phyloP scores from a whole-genome alignment of 2,329 filamentous ascomycete species.

The Penicillium brasilianum region DNA sequence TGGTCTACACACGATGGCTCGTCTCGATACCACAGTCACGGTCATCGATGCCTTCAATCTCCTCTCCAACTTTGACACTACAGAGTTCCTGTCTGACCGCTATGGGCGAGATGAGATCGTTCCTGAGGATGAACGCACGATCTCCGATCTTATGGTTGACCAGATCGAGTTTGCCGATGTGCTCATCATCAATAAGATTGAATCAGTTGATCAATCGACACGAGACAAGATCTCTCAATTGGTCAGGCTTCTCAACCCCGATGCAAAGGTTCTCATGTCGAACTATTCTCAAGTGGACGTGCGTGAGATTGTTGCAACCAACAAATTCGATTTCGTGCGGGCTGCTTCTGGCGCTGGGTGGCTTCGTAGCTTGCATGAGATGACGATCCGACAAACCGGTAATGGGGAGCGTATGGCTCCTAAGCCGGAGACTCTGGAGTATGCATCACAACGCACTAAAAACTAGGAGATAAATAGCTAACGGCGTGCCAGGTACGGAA shows the following conservation, averaged over 20 bases:
- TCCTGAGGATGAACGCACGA: conserved; percentile 72
- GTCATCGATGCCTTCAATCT: conserved; percentile 76
- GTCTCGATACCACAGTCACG: conserved; percentile 72
- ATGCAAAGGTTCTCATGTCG: conserved; percentile 67
- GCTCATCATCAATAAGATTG: conserved; percentile 72
- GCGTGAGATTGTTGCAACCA: conserved; percentile 67
- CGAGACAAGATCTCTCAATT: conserved; percentile 58
- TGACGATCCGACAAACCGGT: conserved; percentile 65
- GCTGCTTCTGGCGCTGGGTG: conserved; percentile 71
- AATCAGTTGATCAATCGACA: conserved; percentile 60
- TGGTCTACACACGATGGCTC: conserved; percentile 68
- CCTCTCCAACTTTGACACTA: conserved; percentile 72
- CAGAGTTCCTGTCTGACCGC: conserved; percentile 68
- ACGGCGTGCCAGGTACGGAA: conserved; percentile 59
- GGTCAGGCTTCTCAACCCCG: conserved; percentile 67
- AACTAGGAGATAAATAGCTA: background rate
- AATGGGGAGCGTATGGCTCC: conserved; percentile 63
- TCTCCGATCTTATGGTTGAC: conserved; percentile 76
- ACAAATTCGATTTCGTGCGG: conserved; percentile 67
- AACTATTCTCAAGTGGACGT: conserved; percentile 66
- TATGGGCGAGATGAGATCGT: conserved; percentile 64
- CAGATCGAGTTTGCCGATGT: conserved; percentile 80
- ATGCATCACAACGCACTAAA: conserved; percentile 24
- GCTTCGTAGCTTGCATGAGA: conserved; percentile 71
- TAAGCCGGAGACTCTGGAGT: conserved; percentile 73